These are phyloP conservation scores for Ceratocystis cacaofunesta DNA, from an alignment of 2,329 filamentous ascomycete genomes.

Conservation along the genomic window DNA sequence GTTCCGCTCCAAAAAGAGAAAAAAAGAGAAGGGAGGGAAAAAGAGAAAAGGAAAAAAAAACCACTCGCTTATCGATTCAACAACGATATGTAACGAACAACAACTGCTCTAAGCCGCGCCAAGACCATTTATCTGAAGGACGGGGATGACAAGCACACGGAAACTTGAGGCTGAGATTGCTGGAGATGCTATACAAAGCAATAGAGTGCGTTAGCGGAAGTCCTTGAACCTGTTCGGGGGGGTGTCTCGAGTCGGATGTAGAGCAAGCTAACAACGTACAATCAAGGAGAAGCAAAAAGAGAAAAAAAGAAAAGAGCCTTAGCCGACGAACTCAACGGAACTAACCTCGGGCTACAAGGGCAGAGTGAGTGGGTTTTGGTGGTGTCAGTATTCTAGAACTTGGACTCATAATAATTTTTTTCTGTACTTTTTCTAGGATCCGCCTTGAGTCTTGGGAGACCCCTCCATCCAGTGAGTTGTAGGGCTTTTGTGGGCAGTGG, in stretches of 20 bases:
- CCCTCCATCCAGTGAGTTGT: neutral
- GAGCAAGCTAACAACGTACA: neutral
- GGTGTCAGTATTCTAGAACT: neutral
- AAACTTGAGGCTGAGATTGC: neutral
- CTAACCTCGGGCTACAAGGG: neutral
- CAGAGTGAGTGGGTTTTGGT: neutral
- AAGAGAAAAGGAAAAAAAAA: slow-evolving; percentile 7
- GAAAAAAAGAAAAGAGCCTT: neutral
- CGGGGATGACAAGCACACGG: neutral
- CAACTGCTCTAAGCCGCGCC: slow-evolving; percentile 1
- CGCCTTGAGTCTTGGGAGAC: neutral
- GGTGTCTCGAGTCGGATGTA: neutral
- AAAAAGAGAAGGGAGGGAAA: slow-evolving; percentile 8
- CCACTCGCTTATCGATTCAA: slow-evolving; percentile 13
- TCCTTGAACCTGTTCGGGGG: neutral
- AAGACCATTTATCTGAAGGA: slow-evolving; percentile 3
- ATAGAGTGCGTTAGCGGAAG: neutral
- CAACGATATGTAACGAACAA: slow-evolving; percentile 2
- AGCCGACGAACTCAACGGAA: slow-evolving; percentile 1
- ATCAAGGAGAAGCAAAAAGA: neutral
- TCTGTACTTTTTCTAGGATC: slow-evolving; percentile 1
- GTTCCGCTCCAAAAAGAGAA: neutral
- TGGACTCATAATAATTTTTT: slow-evolving; percentile 5
- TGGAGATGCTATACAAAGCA: neutral
- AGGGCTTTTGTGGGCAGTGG: slow-evolving; percentile 6